Conservation (phyloP, 2,329 filamentous ascomycete genomes). For the Aspergillus sp. region DNA sequence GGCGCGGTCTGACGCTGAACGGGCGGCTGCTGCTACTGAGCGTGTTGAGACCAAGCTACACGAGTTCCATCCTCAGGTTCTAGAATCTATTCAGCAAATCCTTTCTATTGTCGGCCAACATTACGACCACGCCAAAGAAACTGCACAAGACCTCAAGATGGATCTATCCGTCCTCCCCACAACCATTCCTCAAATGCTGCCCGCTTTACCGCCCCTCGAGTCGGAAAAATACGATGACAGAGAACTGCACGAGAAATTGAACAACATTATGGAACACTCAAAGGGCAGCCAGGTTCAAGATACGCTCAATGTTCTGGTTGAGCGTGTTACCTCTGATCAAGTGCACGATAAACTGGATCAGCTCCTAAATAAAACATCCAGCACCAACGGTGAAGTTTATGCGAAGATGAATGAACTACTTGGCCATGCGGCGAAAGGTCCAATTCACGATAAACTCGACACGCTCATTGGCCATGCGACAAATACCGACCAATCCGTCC, state of each 20-base stretch:
- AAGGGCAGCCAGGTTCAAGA: slow-evolving; percentile 58
- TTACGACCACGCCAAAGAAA: slow-evolving; percentile 79
- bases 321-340: slow-evolving; percentile 50
- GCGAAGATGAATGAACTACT: slow-evolving; percentile 57
- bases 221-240: slow-evolving; percentile 64
- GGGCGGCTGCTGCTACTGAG: slow-evolving; percentile 70
- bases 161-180: slow-evolving; percentile 51
- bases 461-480: slow-evolving; percentile 53
- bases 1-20: slow-evolving; percentile 77
- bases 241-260: slow-evolving; percentile 59
- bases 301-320: slow-evolving; percentile 52
- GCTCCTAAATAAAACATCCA: slow-evolving; percentile 36
- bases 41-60: slow-evolving; percentile 74
- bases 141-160: slow-evolving; percentile 61
- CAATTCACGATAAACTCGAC: slow-evolving; percentile 37
- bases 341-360: slow-evolving; percentile 61
- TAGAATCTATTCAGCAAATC: slow-evolving; percentile 84
- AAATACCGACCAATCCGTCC: slow-evolving; percentile 66
- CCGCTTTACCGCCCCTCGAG: slow-evolving; percentile 46
- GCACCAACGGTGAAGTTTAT: slow-evolving; percentile 47
- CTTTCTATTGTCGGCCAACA: slow-evolving; percentile 78
- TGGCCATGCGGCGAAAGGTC: slow-evolving; percentile 32
- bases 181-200: slow-evolving; percentile 58
- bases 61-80: slow-evolving; percentile 84
- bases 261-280: slow-evolving; percentile 42